A percentile compares a stretch with the other conserved stretches of the same genome.
Conservation (phyloP, 495 filamentous ascomycete genomes). For the Massariosphaeria phaeospora region DNA sequence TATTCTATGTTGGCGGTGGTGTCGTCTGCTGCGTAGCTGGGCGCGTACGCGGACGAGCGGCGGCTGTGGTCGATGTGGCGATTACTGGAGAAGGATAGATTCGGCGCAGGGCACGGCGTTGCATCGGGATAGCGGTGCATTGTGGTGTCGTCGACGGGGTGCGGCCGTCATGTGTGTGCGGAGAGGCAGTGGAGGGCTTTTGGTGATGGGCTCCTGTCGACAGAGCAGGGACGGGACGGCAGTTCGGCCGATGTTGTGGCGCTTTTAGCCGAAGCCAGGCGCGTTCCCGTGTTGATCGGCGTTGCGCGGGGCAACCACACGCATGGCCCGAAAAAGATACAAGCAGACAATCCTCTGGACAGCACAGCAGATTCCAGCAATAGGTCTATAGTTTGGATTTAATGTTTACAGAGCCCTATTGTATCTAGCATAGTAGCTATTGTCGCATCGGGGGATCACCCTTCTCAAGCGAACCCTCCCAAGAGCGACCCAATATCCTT, state of each 20-base stretch:
- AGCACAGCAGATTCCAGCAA: too few species aligned
- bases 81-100: conserved; percentile 24
- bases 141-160: not conserved
- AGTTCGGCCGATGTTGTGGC: not conserved
- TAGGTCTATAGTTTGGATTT: too few species aligned
- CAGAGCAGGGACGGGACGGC: not conserved
- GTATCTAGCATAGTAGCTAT: too few species aligned
- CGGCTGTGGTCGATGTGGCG: conserved; percentile 19
- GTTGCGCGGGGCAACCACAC: conserved; percentile 3
- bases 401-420: not conserved
- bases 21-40: conserved; percentile 15
- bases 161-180: not conserved
- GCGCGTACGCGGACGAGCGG: conserved; percentile 26
- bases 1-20: conserved; percentile 32
- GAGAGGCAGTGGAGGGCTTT: conserved; percentile 2
- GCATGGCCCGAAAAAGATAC: too few species aligned
- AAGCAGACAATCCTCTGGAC: too few species aligned
- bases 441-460: not conserved
- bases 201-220: not conserved
- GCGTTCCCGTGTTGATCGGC: not conserved
- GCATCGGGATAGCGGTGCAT: conserved; percentile 29
- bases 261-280: not conserved
- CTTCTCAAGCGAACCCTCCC: conserved; percentile 6
- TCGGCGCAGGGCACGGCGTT: conserved; percentile 31
- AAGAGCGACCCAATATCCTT: conserved; percentile 13